These are phyloP conservation scores for Brasilioporus rufonigricans DNA, from an alignment of 768 basidiomycete species.

Conservation along the genomic window DNA sequence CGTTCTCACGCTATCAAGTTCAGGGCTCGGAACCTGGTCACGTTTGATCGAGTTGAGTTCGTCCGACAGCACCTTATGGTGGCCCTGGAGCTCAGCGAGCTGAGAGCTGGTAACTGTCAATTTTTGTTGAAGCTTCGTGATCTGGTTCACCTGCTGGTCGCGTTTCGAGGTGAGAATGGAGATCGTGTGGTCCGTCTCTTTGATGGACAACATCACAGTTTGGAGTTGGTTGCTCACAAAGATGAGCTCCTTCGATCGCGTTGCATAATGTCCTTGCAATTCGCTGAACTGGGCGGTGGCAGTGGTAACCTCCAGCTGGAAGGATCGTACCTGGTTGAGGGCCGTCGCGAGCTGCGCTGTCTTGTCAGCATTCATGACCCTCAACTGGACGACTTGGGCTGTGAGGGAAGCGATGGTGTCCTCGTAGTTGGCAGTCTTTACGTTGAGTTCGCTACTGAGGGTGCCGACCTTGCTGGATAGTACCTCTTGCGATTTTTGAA, in stretches of 20 bases:
- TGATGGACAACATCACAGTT: background rate
- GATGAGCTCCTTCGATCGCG: background rate
- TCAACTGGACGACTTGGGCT: background rate
- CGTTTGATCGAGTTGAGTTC: too few relatives aligned
- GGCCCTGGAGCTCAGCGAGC: too few relatives aligned
- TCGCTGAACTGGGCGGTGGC: background rate
- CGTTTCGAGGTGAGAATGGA: background rate
- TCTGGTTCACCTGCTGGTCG: background rate
- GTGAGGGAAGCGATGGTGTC: background rate
- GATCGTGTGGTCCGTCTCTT: background rate
- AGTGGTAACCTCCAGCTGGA: background rate
- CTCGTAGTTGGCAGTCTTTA: background rate
- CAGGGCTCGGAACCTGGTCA: too few relatives aligned
- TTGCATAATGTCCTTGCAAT: background rate
- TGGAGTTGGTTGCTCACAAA: background rate
- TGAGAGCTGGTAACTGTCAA: too few relatives aligned
- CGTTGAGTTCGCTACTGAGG: background rate
- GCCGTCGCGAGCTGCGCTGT: background rate
- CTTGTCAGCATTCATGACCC: background rate
- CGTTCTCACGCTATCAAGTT: too few relatives aligned
- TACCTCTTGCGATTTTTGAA: slow-evolving; percentile 1
- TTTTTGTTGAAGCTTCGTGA: background rate
- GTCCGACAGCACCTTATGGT: too few relatives aligned
- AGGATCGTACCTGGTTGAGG: background rate
- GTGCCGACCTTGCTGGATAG: background rate